Percentiles rank a stretch among this genome's conserved stretches.
Conservation (phyloP, 495 filamentous ascomycete species). For the Lasiosphaeria miniovina region DNA sequence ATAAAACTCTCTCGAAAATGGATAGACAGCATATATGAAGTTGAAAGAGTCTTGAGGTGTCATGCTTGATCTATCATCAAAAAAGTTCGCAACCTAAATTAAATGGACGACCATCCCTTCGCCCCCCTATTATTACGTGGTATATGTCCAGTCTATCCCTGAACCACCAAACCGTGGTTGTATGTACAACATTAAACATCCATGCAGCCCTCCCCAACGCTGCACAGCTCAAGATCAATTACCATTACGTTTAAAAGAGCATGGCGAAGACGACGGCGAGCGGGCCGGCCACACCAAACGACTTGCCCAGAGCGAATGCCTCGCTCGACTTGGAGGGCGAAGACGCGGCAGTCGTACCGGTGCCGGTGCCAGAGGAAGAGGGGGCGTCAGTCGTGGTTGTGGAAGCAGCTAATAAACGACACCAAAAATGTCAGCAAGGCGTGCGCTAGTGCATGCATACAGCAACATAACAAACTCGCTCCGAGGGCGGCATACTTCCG, state of each 20-base stretch:
- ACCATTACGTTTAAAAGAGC: constrained; percentile 2
- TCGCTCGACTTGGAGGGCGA: constrained; percentile 6
- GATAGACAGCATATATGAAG: too few species aligned
- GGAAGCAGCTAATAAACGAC: constrained; percentile 8
- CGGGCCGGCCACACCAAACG: constrained; percentile 19
- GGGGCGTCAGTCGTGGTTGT: constrained; percentile 8
- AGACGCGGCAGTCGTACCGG: not conserved
- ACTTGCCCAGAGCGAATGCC: constrained; percentile 11
- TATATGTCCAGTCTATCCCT: too few species aligned
- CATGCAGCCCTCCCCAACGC: too few species aligned
- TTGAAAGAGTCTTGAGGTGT: too few species aligned
- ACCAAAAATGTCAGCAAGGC: not conserved
- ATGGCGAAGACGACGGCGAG: constrained; percentile 17
- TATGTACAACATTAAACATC: too few species aligned
- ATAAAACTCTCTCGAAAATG: too few species aligned
- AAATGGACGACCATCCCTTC: too few species aligned
- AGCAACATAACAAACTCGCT: not conserved
- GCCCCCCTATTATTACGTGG: too few species aligned
- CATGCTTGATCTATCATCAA: too few species aligned
- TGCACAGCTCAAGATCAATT: not conserved
- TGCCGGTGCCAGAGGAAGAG: not conserved
- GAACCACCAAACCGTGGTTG: too few species aligned
- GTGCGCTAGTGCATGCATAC: not conserved
- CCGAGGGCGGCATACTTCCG: constrained; percentile 9
- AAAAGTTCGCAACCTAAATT: too few species aligned